Conservation (phyloP, 805 yeast species). For the Sugiyamaella lignohabitans region DNA sequence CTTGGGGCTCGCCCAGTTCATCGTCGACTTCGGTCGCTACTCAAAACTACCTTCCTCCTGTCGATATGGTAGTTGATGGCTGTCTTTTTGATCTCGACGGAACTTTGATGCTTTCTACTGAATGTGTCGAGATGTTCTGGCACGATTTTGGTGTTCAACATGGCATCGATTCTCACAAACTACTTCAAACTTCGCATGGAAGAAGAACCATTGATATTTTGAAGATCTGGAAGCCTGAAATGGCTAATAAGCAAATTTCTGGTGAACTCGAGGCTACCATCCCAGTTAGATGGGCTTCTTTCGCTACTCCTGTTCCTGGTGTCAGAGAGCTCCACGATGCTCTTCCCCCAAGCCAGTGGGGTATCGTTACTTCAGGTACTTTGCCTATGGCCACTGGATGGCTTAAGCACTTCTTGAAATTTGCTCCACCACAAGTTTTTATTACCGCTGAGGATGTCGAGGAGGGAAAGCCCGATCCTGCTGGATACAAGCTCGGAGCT, state of each 20-base stretch:
- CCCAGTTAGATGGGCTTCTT: conserved; percentile 64
- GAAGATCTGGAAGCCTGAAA: conserved; percentile 66
- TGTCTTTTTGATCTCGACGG: conserved; percentile 82
- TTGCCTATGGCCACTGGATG: conserved; percentile 70
- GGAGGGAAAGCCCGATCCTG: conserved; percentile 82
- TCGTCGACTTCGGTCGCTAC: conserved; percentile 4
- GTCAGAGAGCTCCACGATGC: conserved; percentile 46
- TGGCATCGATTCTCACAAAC: conserved; percentile 61
- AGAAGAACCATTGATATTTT: conserved; percentile 77
- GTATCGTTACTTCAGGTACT: conserved; percentile 83
- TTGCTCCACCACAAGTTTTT: conserved; percentile 62
- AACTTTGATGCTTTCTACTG: conserved; percentile 75
- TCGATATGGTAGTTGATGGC: conserved; percentile 35
- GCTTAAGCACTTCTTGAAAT: conserved; percentile 58
- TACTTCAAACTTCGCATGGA: conserved; percentile 72
- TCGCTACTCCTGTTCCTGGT: conserved; percentile 72
- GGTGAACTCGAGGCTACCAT: conserved; percentile 63
- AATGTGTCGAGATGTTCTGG: conserved; percentile 81
- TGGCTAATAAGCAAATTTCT: conserved; percentile 59
- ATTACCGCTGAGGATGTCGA: conserved; percentile 76
- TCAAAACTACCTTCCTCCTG: not conserved
- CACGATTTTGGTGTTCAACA: conserved; percentile 63
- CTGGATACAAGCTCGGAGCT: conserved; percentile 52
- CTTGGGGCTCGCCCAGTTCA: conserved; percentile 5
- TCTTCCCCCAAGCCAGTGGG: conserved; percentile 53